A percentile compares a stretch with the other conserved stretches of the same genome.
Evolutionary conservation across 768 basidiomycete species (phyloP).

Genomic region (Grammothele lineata): DNA sequence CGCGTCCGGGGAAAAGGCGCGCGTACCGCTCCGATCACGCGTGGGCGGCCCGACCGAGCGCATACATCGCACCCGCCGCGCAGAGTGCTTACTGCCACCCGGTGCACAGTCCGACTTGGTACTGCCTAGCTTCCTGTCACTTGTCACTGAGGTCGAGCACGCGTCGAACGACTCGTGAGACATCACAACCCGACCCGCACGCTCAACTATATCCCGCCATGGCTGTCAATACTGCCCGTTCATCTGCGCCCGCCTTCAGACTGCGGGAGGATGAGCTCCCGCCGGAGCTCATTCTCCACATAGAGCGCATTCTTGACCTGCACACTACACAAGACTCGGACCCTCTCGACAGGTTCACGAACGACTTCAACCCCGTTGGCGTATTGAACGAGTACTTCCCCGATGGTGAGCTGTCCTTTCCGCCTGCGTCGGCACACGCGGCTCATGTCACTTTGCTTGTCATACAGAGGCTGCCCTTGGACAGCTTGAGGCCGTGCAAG

Average conservation of each 20-base stretch:
- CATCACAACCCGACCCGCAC: no score
- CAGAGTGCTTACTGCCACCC: no score
- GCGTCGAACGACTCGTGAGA: no score
- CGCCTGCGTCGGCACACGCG: neutral
- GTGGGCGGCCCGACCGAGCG: no score
- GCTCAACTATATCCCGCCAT: no score
- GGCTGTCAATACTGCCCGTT: constrained; percentile 8
- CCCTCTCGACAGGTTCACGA: constrained; percentile 54
- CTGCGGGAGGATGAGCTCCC: constrained; percentile 47
- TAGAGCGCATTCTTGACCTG: constrained; percentile 66
- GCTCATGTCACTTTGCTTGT: neutral
- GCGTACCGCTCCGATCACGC: constrained; percentile 4
- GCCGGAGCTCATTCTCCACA: constrained; percentile 61
- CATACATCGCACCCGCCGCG: no score
- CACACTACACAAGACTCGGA: constrained; percentile 42
- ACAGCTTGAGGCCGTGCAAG: constrained; percentile 67
- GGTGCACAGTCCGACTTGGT: no score
- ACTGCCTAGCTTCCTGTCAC: no score
- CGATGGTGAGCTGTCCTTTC: constrained; percentile 48
- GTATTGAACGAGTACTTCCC: constrained; percentile 71
- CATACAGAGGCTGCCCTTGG: constrained; percentile 67
- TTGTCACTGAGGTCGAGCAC: no score
- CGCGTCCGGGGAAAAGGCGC: neutral
- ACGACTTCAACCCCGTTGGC: constrained; percentile 51
- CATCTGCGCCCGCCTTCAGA: neutral